Conservation (phyloP, 169 alveolate species). For the Eimeria maxima region DNA sequence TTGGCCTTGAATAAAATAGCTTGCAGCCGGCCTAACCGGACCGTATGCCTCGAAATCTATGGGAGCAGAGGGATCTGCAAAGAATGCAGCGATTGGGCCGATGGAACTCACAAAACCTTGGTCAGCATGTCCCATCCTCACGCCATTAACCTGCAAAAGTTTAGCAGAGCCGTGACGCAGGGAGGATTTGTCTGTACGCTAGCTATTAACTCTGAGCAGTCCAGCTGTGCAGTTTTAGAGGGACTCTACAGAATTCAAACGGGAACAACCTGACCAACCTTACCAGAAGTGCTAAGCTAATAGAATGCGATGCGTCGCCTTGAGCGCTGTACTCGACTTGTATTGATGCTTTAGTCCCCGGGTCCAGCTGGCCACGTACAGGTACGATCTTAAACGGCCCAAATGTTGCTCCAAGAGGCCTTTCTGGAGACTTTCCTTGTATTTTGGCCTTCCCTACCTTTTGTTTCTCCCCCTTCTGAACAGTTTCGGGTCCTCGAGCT, state of each 20-base stretch:
- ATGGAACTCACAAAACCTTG: conserved; percentile 57
- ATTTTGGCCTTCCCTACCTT: conserved; percentile 1
- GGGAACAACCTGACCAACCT: neutral
- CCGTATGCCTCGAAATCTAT: conserved; percentile 52
- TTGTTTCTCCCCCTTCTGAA: conserved; percentile 86
- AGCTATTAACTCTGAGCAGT: neutral
- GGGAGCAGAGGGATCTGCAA: conserved; percentile 60
- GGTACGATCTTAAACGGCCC: conserved; percentile 83
- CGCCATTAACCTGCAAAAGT: conserved; percentile 77
- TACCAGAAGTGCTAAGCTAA: conserved; percentile 81
- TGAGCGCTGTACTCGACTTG: conserved; percentile 78
- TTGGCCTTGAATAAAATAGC: conserved; percentile 92
- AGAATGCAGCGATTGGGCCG: conserved; percentile 57
- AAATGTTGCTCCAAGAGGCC: conserved; percentile 25
- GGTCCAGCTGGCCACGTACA: conserved; percentile 80
- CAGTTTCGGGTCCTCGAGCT: conserved; percentile 58
- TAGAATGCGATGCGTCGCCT: conserved; percentile 80
- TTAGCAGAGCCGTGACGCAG: neutral
- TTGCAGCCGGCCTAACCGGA: conserved; percentile 75
- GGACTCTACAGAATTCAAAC: neutral
- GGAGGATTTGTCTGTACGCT: neutral
- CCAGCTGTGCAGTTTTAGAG: neutral
- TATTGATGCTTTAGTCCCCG: conserved; percentile 51
- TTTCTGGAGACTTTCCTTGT: conserved; percentile 52
- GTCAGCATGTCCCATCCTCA: conserved; percentile 62